Percentiles rank a stretch among this genome's conserved stretches.
Evolutionary conservation across 1,139 yeast genomes (phyloP).

Genomic region (Lodderomyces margitis): DNA sequence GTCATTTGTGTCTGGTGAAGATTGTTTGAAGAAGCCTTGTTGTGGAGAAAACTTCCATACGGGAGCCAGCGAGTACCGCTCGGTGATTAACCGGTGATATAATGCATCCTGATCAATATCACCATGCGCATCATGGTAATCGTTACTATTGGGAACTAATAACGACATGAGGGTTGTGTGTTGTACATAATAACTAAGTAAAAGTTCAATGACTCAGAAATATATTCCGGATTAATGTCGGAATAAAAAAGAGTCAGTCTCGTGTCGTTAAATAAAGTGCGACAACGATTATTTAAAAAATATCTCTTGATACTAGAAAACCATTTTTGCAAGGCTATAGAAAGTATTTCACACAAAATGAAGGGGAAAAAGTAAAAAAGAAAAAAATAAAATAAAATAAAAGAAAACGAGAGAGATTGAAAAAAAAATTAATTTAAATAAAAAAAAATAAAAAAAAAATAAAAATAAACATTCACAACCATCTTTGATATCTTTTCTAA

Average conservation of each 20-base stretch:
- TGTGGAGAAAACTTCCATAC: constrained; percentile 46
- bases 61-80: constrained; percentile 1
- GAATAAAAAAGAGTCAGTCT: not conserved
- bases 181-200: too few species aligned
- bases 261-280: not conserved
- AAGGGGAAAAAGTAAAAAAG: too few species aligned
- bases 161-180: constrained; percentile 5
- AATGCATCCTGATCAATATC: constrained; percentile 31
- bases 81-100: constrained; percentile 13
- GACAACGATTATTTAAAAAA: too few species aligned
- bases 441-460: not conserved
- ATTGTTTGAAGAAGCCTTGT: constrained; percentile 52
- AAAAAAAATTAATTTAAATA: not conserved
- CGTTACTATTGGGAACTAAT: constrained; percentile 27
- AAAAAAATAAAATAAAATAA: too few species aligned
- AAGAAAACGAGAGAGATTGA: not conserved
- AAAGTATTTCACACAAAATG: too few species aligned
- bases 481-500: too few species aligned
- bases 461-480: not conserved
- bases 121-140: constrained; percentile 36
- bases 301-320: too few species aligned
- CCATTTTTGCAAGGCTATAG: too few species aligned
- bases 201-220: not conserved
- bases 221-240: not conserved
- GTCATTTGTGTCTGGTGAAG: constrained; percentile 45